Base-by-base conservation (phyloP, 1,284 basidiomycete species). In the Heliocybe sulcata region DNA sequence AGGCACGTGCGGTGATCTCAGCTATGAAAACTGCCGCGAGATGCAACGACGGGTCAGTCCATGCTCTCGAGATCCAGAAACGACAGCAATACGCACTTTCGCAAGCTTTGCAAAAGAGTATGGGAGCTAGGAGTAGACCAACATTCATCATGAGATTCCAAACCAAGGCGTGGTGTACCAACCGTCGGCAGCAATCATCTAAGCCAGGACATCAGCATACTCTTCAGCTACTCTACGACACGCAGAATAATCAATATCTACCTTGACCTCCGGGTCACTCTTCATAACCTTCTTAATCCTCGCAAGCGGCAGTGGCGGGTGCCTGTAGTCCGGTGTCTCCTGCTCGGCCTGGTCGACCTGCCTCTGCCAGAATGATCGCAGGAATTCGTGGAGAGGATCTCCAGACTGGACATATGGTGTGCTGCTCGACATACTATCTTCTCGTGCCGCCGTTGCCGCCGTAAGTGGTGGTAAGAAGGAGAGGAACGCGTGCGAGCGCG, bases 211-310 rank as follows among this genome's bases (percentile, higher is more conserved):
- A 20, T 16, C 8, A 16, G 8, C 38, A 42, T 55, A 49, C 35
- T 14, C 20, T 6, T 31, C 51, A 35, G 26, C 19, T 8, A 14
- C 51, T 29, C 29, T 45, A 22, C 27, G 29, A 22, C 25, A 48
- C 22, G 11, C 31, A 45, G 27, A 48, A 27, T 26, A 14, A 69
- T 20, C 4, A 4, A 45, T 16, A 49, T 82, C 65, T 66, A 93
- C 92, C 78, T 93, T 94, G 59, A 97, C 92, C 63, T 96, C 93
- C 22, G 93, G 93, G 75, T 97, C 94, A 68, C 88, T 94, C 79
- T 97, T 97, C 92, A 97, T 97, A 60, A 97, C 94, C 70, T 97
- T 96, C 77, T 97, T 97, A 64, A 97, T 96, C 65, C 94, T 77
- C 14, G 94, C 94, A 31, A 97, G 73, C 4, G 92, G 91, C n/a